Evolutionary conservation across 2,329 filamentous ascomycete species (phyloP), one percentile per base, ranked within the genome.

Genomic region (Epichloe gansuensis): DNA sequence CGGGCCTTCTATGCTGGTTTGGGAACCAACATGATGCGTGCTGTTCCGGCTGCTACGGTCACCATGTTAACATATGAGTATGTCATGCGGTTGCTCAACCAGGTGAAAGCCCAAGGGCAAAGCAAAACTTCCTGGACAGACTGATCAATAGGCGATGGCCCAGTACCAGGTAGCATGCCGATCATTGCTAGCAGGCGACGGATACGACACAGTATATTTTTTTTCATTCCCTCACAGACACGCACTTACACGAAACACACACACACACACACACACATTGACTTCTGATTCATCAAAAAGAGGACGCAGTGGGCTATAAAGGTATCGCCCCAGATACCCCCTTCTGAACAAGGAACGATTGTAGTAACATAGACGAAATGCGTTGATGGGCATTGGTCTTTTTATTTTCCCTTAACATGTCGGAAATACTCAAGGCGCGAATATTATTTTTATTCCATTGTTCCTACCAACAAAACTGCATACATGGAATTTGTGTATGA

Each of bases 61-160:
- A 98, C 93, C 3, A 94, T 98, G 85, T 76, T 97, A 65, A 97
- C 91, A 12, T 98, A 95, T 65, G 93, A 98, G 71, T 93, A 85
- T 60, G 71, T 76, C 48, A 82, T 82, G 79, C 70, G 74, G 50
- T 65, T 70, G 52, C 66, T 82, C 21, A 76, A 76, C 55, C 64
- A 69, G 52, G 64, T 67, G 31, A 71, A 71, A 59, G 57, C 61
- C 2, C 67, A 72, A 13, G 74, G 72, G 48, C 64, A 61, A 49
- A 62, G 62, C 37, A 71, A 68, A 57, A 57, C 44, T 60, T 17
- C 56, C 61, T 21, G 52, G 57, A 50, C 48, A 60, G 5, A 55
- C 52, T 42, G 55, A 54, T 21, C n/a, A 4, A 46, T 48, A 45
- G n/a, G 4, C 15, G 37, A n/a, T 13, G 13, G 37, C 12, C 5